Evolutionary conservation across 768 basidiomycete species (phyloP), one percentile per base, ranked within the genome.

Genomic region (Kwoniella sp.): DNA sequence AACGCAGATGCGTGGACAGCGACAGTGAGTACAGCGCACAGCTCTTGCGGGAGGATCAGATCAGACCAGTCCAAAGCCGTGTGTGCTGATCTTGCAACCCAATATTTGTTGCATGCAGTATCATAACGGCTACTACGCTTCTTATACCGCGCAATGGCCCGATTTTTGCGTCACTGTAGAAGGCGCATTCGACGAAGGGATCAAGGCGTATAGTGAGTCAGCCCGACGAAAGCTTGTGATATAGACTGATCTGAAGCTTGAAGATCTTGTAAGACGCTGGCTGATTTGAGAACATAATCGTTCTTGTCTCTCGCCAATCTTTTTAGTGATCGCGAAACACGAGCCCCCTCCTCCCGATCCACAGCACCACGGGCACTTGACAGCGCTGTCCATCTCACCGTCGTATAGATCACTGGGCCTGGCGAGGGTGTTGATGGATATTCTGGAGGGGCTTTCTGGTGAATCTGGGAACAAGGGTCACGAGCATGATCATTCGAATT

Each of bases 1-100:
- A 98, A 99, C 82, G 82, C 95, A 75, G 95, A 98, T 80, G 84
- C 93, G 51, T 97, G 92, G 92, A 97, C 96, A 51, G 95, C 98
- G 82, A 98, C 96, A 23, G 94, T 93, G 73, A 75, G 88, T 82
- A 7, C 23, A n/a, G n/a, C n/a, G n/a, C n/a, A n/a, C n/a, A n/a
- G n/a, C n/a, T n/a, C n/a, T n/a, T n/a, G n/a, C n/a, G n/a, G n/a
- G n/a, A n/a, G n/a, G n/a, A n/a, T n/a, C 28, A 23, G n/a, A 20
- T 2, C n/a, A n/a, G n/a, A n/a, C n/a, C n/a, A 26, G 48, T 22
- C 28, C 15, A 15, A 34, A 48, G 22, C 31, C n/a, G 9, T 41
- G 38, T 20, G 9, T n/a, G n/a, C n/a, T n/a, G n/a, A n/a, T n/a
- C 38, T 41, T 41, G 38, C 9, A 9, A 9, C 20, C 38, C 9